Evolutionary conservation across 495 filamentous ascomycete genomes (phyloP).

Genomic region (Penicillium bovifimosum): DNA sequence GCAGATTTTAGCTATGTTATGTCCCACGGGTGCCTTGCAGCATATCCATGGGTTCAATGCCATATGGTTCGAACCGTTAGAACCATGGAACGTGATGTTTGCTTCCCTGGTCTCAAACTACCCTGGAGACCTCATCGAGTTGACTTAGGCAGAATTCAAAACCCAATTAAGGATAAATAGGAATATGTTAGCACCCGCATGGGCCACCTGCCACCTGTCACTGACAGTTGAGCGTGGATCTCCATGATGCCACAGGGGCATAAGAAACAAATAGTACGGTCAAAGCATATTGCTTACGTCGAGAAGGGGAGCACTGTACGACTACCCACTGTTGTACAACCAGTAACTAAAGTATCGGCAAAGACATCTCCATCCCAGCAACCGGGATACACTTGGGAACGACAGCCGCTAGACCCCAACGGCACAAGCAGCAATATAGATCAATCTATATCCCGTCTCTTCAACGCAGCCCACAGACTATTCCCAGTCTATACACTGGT

Average conservation of each 20-base stretch:
- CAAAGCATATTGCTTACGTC: neutral
- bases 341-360: neutral
- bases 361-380: neutral
- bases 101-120: neutral
- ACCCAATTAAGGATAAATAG: neutral
- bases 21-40: neutral
- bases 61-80: neutral
- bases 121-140: no score
- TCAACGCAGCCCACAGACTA: constrained; percentile 4
- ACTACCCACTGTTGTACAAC: neutral
- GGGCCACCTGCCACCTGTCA: constrained; percentile 31
- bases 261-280: neutral
- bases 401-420: constrained; percentile 3
- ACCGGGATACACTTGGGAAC: neutral
- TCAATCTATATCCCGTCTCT: constrained; percentile 23
- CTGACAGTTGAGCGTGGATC: constrained; percentile 3
- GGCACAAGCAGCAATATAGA: neutral
- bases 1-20: neutral
- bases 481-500: constrained; percentile 13
- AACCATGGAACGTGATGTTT: neutral
- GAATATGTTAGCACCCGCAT: constrained; percentile 3
- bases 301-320: neutral
- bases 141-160: neutral
- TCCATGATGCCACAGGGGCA: neutral
- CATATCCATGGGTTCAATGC: neutral